phyloP scores from a whole-genome alignment of 1,139 yeast genomes.

The Casaregolazyma suthepensis region DNA sequence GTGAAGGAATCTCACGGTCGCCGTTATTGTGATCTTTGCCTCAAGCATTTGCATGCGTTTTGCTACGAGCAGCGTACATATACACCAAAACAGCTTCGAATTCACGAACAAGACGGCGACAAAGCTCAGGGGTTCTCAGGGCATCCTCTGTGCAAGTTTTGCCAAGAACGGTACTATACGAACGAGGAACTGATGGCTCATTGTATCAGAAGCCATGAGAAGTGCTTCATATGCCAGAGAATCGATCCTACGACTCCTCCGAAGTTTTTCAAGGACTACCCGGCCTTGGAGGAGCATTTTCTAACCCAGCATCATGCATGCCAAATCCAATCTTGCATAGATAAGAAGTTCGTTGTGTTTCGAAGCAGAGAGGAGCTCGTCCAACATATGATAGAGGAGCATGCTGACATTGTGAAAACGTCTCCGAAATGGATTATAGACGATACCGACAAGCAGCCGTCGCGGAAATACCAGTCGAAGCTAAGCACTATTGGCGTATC shows the following conservation, averaged over 20 bases:
- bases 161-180: conserved; percentile 74
- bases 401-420: conserved; percentile 47
- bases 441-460: conserved; percentile 22
- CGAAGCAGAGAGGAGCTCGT: conserved; percentile 79
- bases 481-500: conserved; percentile 43
- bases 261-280: conserved; percentile 74
- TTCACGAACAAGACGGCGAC: conserved; percentile 66
- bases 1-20: conserved; percentile 52
- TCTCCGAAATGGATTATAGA: conserved; percentile 26
- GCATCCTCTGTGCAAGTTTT: conserved; percentile 85
- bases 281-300: conserved; percentile 70
- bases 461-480: conserved; percentile 55
- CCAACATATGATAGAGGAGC: conserved; percentile 84
- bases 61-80: conserved; percentile 62
- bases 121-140: conserved; percentile 67
- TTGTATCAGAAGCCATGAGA: conserved; percentile 78
- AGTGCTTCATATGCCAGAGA: conserved; percentile 80
- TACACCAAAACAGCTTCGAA: conserved; percentile 54
- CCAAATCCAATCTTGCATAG: conserved; percentile 74
- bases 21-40: conserved; percentile 69
- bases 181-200: conserved; percentile 82
- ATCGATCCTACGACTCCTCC: conserved; percentile 55
- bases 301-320: conserved; percentile 69
- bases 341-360: conserved; percentile 86
- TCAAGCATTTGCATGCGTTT: conserved; percentile 68